Percentiles rank a stretch among this genome's conserved stretches.
phyloP scores from a whole-genome alignment of 2,329 filamentous ascomycete species.

The Furcasterigmium sp. region DNA sequence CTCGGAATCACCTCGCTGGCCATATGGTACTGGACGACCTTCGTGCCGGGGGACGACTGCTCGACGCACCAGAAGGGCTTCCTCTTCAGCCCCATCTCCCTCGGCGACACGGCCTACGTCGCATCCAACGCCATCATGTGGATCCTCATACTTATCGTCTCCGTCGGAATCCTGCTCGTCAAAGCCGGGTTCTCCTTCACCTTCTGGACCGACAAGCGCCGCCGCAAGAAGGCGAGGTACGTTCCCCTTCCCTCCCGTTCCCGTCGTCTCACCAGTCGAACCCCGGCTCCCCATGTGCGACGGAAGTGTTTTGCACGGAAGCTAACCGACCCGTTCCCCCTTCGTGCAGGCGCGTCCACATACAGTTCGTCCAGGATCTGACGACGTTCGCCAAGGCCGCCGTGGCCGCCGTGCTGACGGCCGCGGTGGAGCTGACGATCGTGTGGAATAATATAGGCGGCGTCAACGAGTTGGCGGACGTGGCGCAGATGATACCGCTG shows the following conservation, averaged over 20 bases:
- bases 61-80: conserved; percentile 21
- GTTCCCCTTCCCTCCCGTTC: neutral
- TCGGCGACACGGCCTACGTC: conserved; percentile 20
- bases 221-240: conserved; percentile 17
- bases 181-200: conserved; percentile 16
- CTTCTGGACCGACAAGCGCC: conserved; percentile 10
- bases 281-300: too few relatives aligned
- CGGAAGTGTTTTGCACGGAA: too few relatives aligned
- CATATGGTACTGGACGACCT: conserved; percentile 24
- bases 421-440: conserved; percentile 26
- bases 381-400: conserved; percentile 22
- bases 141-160: conserved; percentile 18
- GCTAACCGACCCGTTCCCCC: neutral
- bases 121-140: conserved; percentile 24
- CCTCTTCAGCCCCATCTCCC: conserved; percentile 20
- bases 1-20: conserved; percentile 20
- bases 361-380: conserved; percentile 16
- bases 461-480: conserved; percentile 17
- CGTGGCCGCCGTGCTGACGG: conserved; percentile 9
- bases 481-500: conserved; percentile 25
- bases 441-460: conserved; percentile 23
- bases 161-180: conserved; percentile 16
- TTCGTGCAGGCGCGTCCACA: conserved; percentile 10
- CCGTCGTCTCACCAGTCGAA: neutral
- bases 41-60: conserved; percentile 19